Evolutionary conservation across 2,329 filamentous ascomycete genomes (phyloP), one percentile per base, ranked within the genome.

Genomic region (Eutypella sp.): DNA sequence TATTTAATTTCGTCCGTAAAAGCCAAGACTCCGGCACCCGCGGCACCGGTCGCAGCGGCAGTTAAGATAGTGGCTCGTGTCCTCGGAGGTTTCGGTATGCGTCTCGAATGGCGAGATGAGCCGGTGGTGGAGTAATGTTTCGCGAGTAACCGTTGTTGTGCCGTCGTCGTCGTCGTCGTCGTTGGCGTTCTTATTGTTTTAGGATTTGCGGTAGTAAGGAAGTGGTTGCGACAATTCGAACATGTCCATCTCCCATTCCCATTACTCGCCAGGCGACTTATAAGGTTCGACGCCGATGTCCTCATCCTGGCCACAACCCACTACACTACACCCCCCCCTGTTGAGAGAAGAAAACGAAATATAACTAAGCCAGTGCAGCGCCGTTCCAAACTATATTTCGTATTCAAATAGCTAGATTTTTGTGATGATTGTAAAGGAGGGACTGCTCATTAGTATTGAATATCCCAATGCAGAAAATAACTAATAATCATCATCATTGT

Each of bases 1-100:
- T 88, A 83, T 65, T 85, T 87, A 53, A 89, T 82, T 54, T 95
- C 83, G 62, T 85, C 81, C 23, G 73, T 73, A 50, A 83, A 82
- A 19, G 76, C 75, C 23, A 81, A 57, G 3, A 69, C 66, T 6
- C 71, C 69, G n/a, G 70, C 70, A 10, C 71, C 69, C 9, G 72
- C 66, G 3, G 70, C 75, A n/a, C 68, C 73, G 15, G 76, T 74
- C 2, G 71, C 67, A 5, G 78, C 74, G 13, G 77, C 74, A 33
- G 76, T 68, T 23, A 81, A 59, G 15, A 79, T 57, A 8, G 55
- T 58, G 15, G 57, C 47, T 36, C 56, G 59, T 5, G 55, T 48
- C 23, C 50, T 51, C 8, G 55, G 44, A 11, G 50, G 25, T 22
- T 50, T 56, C 24, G 53, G 49, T 22, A 49, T 47, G 15, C 49